Evolutionary conservation across 257 asterid species (phyloP).

Genomic region (Gentiana dahurica): DNA sequence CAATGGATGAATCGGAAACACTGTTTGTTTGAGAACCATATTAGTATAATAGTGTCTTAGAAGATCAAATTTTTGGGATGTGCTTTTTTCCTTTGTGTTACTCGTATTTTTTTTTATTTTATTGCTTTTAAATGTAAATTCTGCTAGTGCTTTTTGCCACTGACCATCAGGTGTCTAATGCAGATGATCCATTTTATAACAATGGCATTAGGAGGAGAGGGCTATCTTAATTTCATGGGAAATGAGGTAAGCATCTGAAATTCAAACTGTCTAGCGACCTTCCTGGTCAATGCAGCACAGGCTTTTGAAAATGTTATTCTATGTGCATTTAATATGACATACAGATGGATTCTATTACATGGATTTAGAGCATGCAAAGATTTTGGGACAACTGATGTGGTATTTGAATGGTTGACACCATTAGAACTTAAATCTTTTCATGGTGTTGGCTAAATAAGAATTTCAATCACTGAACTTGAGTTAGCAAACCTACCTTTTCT

Average conservation of each 20-base stretch:
- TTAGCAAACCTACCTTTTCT: no score
- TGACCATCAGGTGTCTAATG: slow-evolving; percentile 11
- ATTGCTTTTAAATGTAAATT: not conserved
- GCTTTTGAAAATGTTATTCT: no score
- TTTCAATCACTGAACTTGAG: no score
- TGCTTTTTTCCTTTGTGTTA: not conserved
- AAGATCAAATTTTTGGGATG: not conserved
- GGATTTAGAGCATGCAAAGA: no score
- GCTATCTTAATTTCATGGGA: slow-evolving; percentile 97
- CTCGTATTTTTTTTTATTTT: not conserved
- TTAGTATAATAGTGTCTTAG: not conserved
- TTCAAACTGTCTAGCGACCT: no score
- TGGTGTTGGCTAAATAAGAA: no score
- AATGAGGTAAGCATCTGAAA: slow-evolving; percentile 59
- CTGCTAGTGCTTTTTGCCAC: not conserved
- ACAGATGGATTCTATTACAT: no score
- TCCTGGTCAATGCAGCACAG: no score
- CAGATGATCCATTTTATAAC: slow-evolving; percentile 98
- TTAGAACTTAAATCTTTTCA: no score
- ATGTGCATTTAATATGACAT: no score
- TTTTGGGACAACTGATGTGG: no score
- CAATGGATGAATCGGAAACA: not conserved
- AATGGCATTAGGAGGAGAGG: slow-evolving; percentile 97
- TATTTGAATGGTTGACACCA: no score
- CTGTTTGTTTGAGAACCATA: not conserved